A percentile compares a stretch with the other conserved stretches of the same genome.
phyloP scores from a whole-genome alignment of 306 rosid genomes.

The Bauhinia variegata region DNA sequence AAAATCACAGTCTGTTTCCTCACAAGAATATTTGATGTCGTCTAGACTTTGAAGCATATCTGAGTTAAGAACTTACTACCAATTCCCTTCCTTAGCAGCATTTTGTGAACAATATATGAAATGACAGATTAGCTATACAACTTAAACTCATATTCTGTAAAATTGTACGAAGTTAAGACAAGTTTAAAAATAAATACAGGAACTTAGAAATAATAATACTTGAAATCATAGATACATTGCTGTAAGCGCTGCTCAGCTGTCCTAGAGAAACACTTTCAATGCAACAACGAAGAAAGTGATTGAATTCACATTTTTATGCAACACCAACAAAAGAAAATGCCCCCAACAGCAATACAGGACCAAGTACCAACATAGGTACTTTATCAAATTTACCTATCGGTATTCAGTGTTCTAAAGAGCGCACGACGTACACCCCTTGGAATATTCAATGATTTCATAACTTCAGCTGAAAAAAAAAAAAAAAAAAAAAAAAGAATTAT shows the following conservation, averaged over 20 bases:
- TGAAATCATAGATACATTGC: background rate
- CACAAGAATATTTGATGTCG: too few relatives aligned
- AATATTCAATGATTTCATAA: constrained; percentile 74
- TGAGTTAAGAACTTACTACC: too few relatives aligned
- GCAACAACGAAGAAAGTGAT: constrained; percentile 17
- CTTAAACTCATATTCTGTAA: background rate
- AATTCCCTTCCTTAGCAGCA: too few relatives aligned
- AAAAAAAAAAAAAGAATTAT: too few relatives aligned
- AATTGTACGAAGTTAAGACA: too few relatives aligned
- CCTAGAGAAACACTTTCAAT: constrained; percentile 8
- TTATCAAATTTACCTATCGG: constrained; percentile 62
- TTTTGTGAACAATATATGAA: too few relatives aligned
- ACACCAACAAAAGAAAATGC: constrained; percentile 22
- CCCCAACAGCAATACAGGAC: background rate
- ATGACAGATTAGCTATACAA: too few relatives aligned
- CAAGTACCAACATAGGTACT: background rate
- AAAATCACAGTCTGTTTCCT: too few relatives aligned
- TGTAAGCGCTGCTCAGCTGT: background rate
- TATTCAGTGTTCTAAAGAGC: constrained; percentile 82
- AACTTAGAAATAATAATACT: background rate
- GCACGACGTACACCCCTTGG: constrained; percentile 80
- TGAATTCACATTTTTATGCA: constrained; percentile 3
- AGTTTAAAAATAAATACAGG: too few relatives aligned
- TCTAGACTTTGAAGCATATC: too few relatives aligned
- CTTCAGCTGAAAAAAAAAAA: constrained; percentile 57